Base-by-base conservation (phyloP, 2,329 filamentous ascomycete species). In the Dothidotthia symphoricarpi region DNA sequence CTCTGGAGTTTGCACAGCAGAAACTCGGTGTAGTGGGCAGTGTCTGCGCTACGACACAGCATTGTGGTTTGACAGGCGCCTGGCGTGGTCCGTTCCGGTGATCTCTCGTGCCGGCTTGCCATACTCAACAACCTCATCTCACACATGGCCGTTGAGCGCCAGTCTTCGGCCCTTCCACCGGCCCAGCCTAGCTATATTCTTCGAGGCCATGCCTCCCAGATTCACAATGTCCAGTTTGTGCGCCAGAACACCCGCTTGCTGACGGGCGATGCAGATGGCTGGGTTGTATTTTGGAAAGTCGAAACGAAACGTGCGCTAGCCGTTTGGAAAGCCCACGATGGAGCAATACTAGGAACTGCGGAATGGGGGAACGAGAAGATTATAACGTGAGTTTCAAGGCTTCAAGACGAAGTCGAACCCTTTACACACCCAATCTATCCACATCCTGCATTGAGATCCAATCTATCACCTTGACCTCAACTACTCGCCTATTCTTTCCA, bases 231-330 rank as follows among this genome's bases (percentile, higher is more conserved):
- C 3, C 71, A 77, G 35, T 91, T 97, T 61, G 74, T 88, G 51
- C 76, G 80, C 36, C 66, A 71, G 27, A 95, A 96, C 63, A 75
- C 80, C 41, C 83, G 87, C 24, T 80, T 98, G 5, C 72, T 88
- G 10, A 93, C 88, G 1, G 91, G 86, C 24, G 93, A 98, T 68
- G 86, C 88, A 7, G 86, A 95, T 28, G 93, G 93, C 42, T 96
- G 85, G 76, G 75, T 95, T 24, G 78, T 95, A 6, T 70, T 89
- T 15, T 98, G 93, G 93, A 84, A 87, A 61, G 72, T 95, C 26
- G 77, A 83, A 16, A 86, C 83, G 34, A 90, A 94, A 73, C 78
- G 93, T 24, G 80, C 91, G 0, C 75, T 81, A 7, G 87, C 85
- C 1, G 87, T 93, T 3, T 98, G 93, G 93, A 83, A 80, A 56